phyloP scores from a whole-genome alignment of 345 rosid genomes.

The Pugionium cornutum region DNA sequence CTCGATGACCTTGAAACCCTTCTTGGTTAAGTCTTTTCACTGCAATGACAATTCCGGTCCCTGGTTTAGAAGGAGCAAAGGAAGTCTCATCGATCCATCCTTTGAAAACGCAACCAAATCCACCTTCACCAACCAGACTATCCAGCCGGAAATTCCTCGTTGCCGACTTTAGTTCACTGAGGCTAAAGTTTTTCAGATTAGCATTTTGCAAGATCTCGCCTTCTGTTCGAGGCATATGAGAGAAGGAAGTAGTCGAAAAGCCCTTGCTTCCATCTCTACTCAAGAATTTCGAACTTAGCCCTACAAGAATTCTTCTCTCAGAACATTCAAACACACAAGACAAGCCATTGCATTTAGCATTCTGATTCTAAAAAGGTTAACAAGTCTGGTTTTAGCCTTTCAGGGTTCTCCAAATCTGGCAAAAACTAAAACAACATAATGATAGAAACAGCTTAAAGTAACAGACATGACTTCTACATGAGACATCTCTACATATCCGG shows the following conservation, averaged over 20 bases:
- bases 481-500: background rate
- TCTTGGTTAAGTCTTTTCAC: conserved; percentile 91
- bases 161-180: conserved; percentile 64
- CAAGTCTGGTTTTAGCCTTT: background rate
- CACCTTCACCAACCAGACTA: conserved; percentile 93
- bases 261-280: conserved; percentile 64
- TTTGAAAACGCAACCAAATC: conserved; percentile 95
- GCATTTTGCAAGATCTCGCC: conserved; percentile 84
- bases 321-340: conserved; percentile 12
- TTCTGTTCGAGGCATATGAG: conserved; percentile 78
- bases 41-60: conserved; percentile 80
- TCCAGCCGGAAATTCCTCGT: conserved; percentile 90
- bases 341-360: conserved; percentile 20
- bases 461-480: background rate
- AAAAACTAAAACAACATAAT: background rate
- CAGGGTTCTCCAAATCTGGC: background rate
- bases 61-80: conserved; percentile 68
- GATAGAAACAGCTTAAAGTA: conserved; percentile 5
- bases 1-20: conserved; percentile 85
- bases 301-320: conserved; percentile 40
- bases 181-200: conserved; percentile 67
- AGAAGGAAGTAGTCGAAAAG: conserved; percentile 57
- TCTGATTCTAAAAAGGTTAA: background rate
- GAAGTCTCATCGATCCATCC: conserved; percentile 93
- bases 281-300: conserved; percentile 57